phyloP scores from a whole-genome alignment of 2,329 filamentous ascomycete genomes.

The Aureobasidium sp. region DNA sequence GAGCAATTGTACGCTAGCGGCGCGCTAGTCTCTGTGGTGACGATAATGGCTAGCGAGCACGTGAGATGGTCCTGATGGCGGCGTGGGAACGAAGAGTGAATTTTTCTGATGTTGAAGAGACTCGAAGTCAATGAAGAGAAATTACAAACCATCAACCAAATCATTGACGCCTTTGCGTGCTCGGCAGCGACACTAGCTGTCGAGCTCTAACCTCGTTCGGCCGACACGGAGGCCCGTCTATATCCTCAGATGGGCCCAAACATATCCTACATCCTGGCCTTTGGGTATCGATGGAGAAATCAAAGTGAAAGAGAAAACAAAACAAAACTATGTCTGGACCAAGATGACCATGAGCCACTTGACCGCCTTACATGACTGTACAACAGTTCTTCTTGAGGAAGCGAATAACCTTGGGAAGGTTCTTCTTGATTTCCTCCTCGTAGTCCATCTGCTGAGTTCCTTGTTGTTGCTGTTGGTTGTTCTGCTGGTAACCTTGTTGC shows the following conservation, averaged over 20 bases:
- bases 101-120: neutral
- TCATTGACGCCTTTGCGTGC: neutral
- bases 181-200: neutral
- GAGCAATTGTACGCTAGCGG: neutral
- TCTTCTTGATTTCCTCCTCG: slow-evolving; percentile 54
- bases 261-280: neutral
- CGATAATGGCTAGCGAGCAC: neutral
- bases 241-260: neutral
- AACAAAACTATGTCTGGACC: neutral
- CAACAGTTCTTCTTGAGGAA: slow-evolving; percentile 61
- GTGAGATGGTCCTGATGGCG: neutral
- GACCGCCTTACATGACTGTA: slow-evolving; percentile 58
- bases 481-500: slow-evolving; percentile 39
- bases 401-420: slow-evolving; percentile 53
- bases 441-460: slow-evolving; percentile 46
- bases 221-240: neutral
- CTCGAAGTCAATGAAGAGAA: neutral
- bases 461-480: slow-evolving; percentile 36
- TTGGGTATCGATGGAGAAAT: neutral
- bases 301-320: neutral
- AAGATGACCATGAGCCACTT: neutral
- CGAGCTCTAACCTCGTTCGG: neutral
- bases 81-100: neutral
- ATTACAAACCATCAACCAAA: neutral
- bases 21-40: neutral